phyloP scores from a whole-genome alignment of 2,329 filamentous ascomycete genomes.

The Magnaporthales sp. region DNA sequence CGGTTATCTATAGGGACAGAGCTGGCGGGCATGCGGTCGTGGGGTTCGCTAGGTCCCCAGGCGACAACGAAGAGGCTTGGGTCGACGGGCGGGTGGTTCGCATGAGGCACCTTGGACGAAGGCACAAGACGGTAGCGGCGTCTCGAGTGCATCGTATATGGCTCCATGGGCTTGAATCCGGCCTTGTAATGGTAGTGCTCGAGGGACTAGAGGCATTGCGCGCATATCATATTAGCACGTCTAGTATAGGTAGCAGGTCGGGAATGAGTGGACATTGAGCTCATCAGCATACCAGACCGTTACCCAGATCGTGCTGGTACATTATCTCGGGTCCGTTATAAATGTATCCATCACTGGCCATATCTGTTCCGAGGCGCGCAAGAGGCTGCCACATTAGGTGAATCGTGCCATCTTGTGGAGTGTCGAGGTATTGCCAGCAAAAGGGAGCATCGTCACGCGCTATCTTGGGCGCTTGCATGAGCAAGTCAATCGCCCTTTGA shows the following conservation, averaged over 20 bases:
- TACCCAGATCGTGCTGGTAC: conserved; percentile 64
- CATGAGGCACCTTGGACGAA: conserved; percentile 54
- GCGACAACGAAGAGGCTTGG: conserved; percentile 85
- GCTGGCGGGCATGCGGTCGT: conserved; percentile 62
- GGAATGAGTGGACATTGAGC: no score
- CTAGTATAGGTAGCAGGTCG: not conserved
- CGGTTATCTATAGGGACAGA: conserved; percentile 57
- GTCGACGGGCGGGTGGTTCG: conserved; percentile 55
- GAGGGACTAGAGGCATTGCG: conserved; percentile 29
- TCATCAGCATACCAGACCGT: conserved; percentile 40
- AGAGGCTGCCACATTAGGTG: conserved; percentile 85
- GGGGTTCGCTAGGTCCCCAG: conserved; percentile 69
- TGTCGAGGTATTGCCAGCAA: conserved; percentile 86
- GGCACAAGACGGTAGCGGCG: conserved; percentile 78
- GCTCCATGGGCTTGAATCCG: conserved; percentile 67
- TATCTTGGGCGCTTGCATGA: conserved; percentile 76
- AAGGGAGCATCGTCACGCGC: conserved; percentile 79
- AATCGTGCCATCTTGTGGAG: conserved; percentile 72
- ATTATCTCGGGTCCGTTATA: conserved; percentile 78
- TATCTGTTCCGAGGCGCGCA: conserved; percentile 60
- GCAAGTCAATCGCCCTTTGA: conserved; percentile 72
- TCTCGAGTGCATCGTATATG: conserved; percentile 66
- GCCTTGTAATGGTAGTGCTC: conserved; percentile 79
- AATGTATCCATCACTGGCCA: conserved; percentile 85
- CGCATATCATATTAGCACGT: not conserved